Evolutionary conservation across 2,329 filamentous ascomycete species (phyloP).

Genomic region (Ceratocystis albifundus): DNA sequence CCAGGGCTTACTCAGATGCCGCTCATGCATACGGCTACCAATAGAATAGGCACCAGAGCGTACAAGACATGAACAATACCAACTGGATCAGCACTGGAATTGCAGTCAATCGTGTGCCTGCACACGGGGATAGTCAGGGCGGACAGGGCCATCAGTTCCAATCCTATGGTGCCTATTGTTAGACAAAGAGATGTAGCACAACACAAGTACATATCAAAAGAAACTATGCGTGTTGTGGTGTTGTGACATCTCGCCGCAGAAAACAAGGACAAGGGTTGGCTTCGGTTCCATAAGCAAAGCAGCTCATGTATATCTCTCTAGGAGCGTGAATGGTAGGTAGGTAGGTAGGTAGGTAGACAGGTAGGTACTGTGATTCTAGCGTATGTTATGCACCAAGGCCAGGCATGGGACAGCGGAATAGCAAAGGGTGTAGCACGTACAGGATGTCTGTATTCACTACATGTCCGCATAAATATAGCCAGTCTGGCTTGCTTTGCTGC

Average conservation of each 20-base stretch:
- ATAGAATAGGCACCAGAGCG: constrained; percentile 13
- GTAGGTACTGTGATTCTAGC: too few relatives aligned
- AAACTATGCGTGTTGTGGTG: background rate
- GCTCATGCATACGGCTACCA: constrained; percentile 16
- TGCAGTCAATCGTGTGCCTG: background rate
- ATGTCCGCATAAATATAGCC: too few relatives aligned
- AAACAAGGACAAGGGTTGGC: background rate
- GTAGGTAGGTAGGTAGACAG: too few relatives aligned
- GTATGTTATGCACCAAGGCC: too few relatives aligned
- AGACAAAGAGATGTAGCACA: background rate
- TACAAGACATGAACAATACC: constrained; percentile 1
- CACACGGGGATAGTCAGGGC: background rate
- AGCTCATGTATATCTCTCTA: background rate
- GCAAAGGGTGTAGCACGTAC: too few relatives aligned
- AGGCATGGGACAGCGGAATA: too few relatives aligned
- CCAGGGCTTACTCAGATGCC: constrained; percentile 17
- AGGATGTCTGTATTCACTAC: too few relatives aligned
- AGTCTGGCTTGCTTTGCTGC: too few relatives aligned
- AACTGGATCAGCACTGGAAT: background rate
- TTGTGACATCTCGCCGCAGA: background rate
- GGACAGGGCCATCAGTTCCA: background rate
- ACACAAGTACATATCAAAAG: background rate
- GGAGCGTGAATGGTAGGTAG: too few relatives aligned
- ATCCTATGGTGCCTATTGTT: background rate
- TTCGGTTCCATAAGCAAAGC: background rate